Evolutionary conservation across 352 stramenopile genomes (phyloP).

Genomic region (Pythium coloratum): DNA sequence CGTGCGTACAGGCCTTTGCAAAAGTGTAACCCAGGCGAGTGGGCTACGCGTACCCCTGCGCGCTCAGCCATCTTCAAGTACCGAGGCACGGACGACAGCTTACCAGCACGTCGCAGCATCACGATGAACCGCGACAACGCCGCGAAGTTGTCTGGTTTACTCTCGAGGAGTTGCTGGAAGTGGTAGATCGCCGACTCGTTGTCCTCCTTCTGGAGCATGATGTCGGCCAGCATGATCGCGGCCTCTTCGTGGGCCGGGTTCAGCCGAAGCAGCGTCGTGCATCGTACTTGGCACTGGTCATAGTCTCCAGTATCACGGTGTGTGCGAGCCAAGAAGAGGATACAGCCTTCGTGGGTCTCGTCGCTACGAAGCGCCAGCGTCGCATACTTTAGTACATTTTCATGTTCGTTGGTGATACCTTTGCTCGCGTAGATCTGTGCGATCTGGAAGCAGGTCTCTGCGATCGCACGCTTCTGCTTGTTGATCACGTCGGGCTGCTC

Average conservation of each 20-base stretch:
- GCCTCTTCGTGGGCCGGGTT: conserved; percentile 85
- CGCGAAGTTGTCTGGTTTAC: conserved; percentile 89
- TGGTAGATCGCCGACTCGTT: conserved; percentile 88
- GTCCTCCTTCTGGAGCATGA: conserved; percentile 89
- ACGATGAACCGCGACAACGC: conserved; percentile 87
- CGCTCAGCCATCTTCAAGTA: conserved; percentile 87
- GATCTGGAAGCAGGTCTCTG: conserved; percentile 85
- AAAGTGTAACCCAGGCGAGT: conserved; percentile 87
- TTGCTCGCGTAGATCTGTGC: conserved; percentile 64
- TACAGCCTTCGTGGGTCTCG: conserved; percentile 78
- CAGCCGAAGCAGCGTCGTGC: conserved; percentile 75
- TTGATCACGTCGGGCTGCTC: conserved; percentile 78
- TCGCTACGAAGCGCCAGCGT: conserved; percentile 76
- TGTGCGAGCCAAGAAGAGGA: conserved; percentile 80
- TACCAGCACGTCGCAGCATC: conserved; percentile 85
- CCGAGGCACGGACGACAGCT: conserved; percentile 62
- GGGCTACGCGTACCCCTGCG: conserved; percentile 57
- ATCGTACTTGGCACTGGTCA: conserved; percentile 87
- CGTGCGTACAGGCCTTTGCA: conserved; percentile 90
- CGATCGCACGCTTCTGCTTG: conserved; percentile 70
- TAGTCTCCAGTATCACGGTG: conserved; percentile 73
- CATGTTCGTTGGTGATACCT: conserved; percentile 26
- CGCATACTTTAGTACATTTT: conserved; percentile 83
- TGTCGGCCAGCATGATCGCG: conserved; percentile 89
- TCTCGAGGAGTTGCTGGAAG: conserved; percentile 88